Evolutionary conservation across 495 filamentous ascomycete species (phyloP).

Genomic region (Aspergillus biplanus): DNA sequence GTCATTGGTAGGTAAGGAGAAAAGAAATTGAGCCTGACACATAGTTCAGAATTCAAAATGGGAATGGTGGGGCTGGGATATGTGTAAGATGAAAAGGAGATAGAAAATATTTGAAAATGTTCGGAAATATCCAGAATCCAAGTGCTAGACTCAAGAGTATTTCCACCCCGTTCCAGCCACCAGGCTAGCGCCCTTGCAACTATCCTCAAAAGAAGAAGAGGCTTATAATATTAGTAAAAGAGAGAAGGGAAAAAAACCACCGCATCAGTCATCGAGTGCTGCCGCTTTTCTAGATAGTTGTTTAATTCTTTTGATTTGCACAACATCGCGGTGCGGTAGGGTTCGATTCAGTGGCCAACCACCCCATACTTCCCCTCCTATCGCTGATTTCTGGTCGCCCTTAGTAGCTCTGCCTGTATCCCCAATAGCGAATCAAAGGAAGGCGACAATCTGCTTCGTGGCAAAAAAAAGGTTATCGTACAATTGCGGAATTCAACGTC

Average conservation of each 20-base stretch:
- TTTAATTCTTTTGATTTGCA: slow-evolving; percentile 17
- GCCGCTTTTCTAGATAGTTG: slow-evolving; percentile 15
- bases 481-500: slow-evolving; percentile 46
- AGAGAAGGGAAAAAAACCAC: slow-evolving; percentile 17
- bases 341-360: slow-evolving; percentile 5
- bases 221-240: slow-evolving; percentile 23
- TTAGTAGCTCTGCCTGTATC: slow-evolving; percentile 25
- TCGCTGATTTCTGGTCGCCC: slow-evolving; percentile 15
- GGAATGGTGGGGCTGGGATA: slow-evolving; percentile 17
- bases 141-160: slow-evolving; percentile 1
- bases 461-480: slow-evolving; percentile 48
- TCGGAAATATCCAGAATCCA: slow-evolving; percentile 26
- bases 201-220: slow-evolving; percentile 16
- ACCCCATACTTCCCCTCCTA: slow-evolving; percentile 14
- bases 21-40: slow-evolving; percentile 22
- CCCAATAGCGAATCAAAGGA: slow-evolving; percentile 41
- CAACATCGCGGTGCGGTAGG: slow-evolving; percentile 5
- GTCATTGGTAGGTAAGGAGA: slow-evolving; percentile 18
- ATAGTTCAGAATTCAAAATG: slow-evolving; percentile 19
- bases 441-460: slow-evolving; percentile 29
- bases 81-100: slow-evolving; percentile 23
- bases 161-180: slow-evolving; percentile 13
- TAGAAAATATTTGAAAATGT: slow-evolving; percentile 27
- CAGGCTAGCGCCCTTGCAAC: slow-evolving; percentile 18
- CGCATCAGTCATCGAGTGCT: slow-evolving; percentile 23